Evolutionary conservation across 208 protist species (phyloP), one percentile per base, ranked within the genome.

Genomic region (Naegleria lovaniensis): DNA sequence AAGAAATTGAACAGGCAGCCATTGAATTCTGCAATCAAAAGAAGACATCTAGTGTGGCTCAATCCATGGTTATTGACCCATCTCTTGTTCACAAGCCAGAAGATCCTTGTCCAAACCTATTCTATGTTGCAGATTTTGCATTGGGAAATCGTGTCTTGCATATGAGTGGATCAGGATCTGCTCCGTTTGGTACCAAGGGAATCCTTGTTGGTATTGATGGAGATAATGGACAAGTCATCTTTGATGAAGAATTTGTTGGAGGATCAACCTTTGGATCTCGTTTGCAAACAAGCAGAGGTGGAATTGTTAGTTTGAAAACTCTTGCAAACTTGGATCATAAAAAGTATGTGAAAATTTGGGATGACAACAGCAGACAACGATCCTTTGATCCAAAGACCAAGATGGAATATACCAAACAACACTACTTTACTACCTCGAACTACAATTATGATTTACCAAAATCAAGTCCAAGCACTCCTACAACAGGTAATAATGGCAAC

Each of bases 241-340:
- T 89, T 40, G 48, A 89, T 40, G 48, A 55, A n/a, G 85, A 89
- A 67, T 89, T 89, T 67, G 41, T 89, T 67, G 85, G 85, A 43
- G 85, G 85, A 25, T 48, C 85, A 41, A 67, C 29, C 55, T 67
- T 89, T 22, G 48, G 41, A 40, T 22, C 36, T 22, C 55, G n/a
- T 38, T 89, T 89, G n/a, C 11, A 33, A 39, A 39, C 85, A 29
- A 67, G 29, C 29, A 38, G 41, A 52, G 85, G 85, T 67, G 48
- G 5, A 25, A 29, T 89, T 15, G 15, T 38, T 0, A 16, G 2
- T 19, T 58, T 89, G 13, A 67, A 29, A 39, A 29, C 19, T 38
- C 9, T 89, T 11, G 15, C 59, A 7, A 89, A 89, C 59, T 40
- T 89, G 13, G 22, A n/a, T 15, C 16, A 38, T 7, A 15, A 33